Evolutionary conservation across 331 rosid genomes (phyloP).

Genomic region (Rhamnella rubrinervis): DNA sequence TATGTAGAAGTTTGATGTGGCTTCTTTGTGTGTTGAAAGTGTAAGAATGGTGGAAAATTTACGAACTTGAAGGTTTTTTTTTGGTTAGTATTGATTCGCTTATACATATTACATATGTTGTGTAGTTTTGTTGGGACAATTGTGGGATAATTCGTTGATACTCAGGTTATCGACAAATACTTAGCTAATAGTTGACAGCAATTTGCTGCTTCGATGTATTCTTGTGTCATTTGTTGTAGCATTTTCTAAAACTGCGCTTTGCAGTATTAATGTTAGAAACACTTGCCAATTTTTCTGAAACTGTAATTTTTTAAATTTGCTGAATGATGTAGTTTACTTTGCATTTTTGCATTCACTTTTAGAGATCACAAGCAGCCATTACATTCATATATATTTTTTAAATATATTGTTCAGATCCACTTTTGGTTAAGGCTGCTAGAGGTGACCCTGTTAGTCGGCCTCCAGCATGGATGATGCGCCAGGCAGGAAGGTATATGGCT

Average conservation of each 20-base stretch:
- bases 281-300: not conserved
- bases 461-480: conserved; percentile 99
- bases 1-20: not conserved
- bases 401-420: conserved; percentile 61
- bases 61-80: not conserved
- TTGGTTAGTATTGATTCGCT: not conserved
- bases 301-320: not conserved
- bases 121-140: not conserved
- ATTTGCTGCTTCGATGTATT: not conserved
- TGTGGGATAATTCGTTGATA: not conserved
- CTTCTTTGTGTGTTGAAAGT: not conserved
- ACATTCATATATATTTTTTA: not conserved
- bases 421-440: conserved; percentile 91
- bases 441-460: conserved; percentile 89
- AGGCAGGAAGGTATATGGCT: conserved; percentile 99
- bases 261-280: not conserved
- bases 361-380: too few species aligned
- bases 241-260: not conserved
- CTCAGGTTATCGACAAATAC: not conserved
- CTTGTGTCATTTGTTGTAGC: not conserved
- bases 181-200: too few species aligned
- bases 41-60: not conserved
- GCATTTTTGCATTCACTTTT: not conserved
- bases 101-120: not conserved
- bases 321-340: not conserved